Conservation (phyloP, 257 asterid genomes). For the Gentiana dahurica region DNA sequence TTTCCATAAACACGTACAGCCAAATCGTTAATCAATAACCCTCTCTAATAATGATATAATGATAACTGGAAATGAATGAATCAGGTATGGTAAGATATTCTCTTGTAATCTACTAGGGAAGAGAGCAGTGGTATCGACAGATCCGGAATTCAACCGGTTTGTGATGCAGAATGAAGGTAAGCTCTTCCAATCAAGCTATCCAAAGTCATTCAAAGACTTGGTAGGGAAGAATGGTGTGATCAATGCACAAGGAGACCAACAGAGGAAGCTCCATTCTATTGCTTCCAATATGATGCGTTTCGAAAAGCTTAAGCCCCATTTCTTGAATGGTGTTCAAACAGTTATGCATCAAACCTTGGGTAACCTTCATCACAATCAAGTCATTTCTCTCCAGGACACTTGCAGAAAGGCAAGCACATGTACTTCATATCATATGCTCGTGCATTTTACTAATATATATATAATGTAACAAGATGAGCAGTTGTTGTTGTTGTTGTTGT, state of each 20-base stretch:
- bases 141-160: constrained; percentile 67
- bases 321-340: constrained; percentile 56
- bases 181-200: constrained; percentile 79
- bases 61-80: too few species aligned
- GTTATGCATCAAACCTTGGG: constrained; percentile 33
- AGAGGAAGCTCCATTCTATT: constrained; percentile 66
- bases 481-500: too few species aligned
- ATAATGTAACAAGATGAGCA: neutral
- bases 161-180: constrained; percentile 82
- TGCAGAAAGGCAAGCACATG: constrained; percentile 55
- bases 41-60: too few species aligned
- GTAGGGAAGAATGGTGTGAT: constrained; percentile 85
- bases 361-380: constrained; percentile 37
- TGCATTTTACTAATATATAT: neutral
- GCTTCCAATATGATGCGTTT: constrained; percentile 84
- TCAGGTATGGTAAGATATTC: constrained; percentile 75
- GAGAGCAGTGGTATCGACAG: constrained; percentile 80
- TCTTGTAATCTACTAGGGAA: constrained; percentile 68
- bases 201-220: constrained; percentile 77
- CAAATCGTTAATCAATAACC: too few species aligned
- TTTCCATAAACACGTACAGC: too few species aligned
- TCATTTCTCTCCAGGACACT: constrained; percentile 61
- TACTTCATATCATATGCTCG: neutral
- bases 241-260: constrained; percentile 70
- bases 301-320: constrained; percentile 65